These are phyloP conservation scores for Mallotus repandus DNA, from an alignment of 441 rosid genomes.

Conservation along the genomic window DNA sequence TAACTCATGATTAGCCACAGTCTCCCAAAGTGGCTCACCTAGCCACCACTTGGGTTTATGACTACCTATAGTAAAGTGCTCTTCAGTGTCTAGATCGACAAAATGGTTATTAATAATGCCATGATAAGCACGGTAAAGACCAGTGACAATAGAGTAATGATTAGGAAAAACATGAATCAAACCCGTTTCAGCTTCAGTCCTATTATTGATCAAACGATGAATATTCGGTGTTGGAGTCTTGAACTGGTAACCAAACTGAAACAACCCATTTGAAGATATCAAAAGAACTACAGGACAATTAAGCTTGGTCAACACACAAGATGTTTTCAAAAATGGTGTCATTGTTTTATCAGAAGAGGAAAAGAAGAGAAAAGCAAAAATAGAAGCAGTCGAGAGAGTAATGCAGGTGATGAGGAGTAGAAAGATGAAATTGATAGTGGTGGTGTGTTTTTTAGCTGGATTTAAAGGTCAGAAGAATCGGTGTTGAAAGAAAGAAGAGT, in stretches of 20 bases:
- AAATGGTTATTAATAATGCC: slow-evolving; percentile 73
- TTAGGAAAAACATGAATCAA: slow-evolving; percentile 92
- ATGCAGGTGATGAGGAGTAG: slow-evolving; percentile 56
- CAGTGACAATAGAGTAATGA: slow-evolving; percentile 92
- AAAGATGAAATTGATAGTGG: slow-evolving; percentile 48
- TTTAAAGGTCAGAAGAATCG: slow-evolving; percentile 29
- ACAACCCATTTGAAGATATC: slow-evolving; percentile 92
- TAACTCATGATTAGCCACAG: slow-evolving; percentile 71
- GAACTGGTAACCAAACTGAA: slow-evolving; percentile 90
- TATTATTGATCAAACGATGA: slow-evolving; percentile 66
- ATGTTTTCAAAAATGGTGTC: slow-evolving; percentile 12
- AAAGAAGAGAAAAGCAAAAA: slow-evolving; percentile 76
- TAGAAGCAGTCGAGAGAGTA: slow-evolving; percentile 62
- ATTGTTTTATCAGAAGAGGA: slow-evolving; percentile 25
- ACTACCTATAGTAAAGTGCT: slow-evolving; percentile 58
- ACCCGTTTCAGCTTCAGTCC: slow-evolving; percentile 87
- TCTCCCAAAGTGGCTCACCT: slow-evolving; percentile 96
- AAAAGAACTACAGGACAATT: slow-evolving; percentile 62
- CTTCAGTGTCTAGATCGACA: slow-evolving; percentile 59
- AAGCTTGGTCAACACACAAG: slow-evolving; percentile 64
- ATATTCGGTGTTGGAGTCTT: slow-evolving; percentile 70
- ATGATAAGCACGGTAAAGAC: slow-evolving; percentile 82
- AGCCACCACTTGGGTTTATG: slow-evolving; percentile 96
- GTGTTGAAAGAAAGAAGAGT: slow-evolving; percentile 55
- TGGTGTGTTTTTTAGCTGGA: slow-evolving; percentile 28